Base-by-base conservation (phyloP, 257 asterid genomes). In the Craterostigma plantagineum region DNA sequence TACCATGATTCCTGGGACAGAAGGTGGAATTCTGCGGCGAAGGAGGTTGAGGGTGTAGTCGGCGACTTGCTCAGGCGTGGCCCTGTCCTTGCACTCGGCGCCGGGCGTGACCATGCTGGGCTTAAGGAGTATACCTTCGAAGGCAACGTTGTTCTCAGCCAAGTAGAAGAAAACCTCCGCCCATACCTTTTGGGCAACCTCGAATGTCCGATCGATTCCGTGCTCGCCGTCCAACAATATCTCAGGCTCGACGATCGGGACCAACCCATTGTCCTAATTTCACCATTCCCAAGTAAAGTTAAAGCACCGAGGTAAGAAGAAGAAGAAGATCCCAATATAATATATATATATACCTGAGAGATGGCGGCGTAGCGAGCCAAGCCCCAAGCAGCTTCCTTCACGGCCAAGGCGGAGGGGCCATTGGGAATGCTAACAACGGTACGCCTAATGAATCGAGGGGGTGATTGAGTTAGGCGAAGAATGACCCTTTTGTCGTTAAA, bases 31-130 rank as follows among this genome's bases (percentile, higher is more conserved):
- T 69, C 93, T 72, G 60, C 93, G 66, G 59, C 50, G 66, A 9
- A 85, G 80, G 92, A 85, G 75, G 38, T 78, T 70, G 56, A 85
- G 96, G 0, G 96, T 85, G 50, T 70, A 54, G 7, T 80, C 70
- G 56, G 96, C 92, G 60, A 85, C 56, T 50, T 85, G 70, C 9
- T 77, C 92, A 10, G 93, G 92, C 36, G 90, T 63, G 59, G 91
- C 82, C 79, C 72, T 85, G 45, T 64, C 75, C 56, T 85, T 80
- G 92, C 77, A 93, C 53, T 85, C 93, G 9, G 96, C 93, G 34
- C 96, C 93, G 7, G 96, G 93, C 38, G 93, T 84, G 13, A 84
- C 93, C 93, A 84, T 84, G 74, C 96, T 80, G 37, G 96, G 96
- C 57, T 84, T 84, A 14, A 84, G 92, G 51, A 84, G 59, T 52